Evolutionary conservation across 345 rosid genomes (phyloP).

Genomic region (Abelmoschus esculentus): DNA sequence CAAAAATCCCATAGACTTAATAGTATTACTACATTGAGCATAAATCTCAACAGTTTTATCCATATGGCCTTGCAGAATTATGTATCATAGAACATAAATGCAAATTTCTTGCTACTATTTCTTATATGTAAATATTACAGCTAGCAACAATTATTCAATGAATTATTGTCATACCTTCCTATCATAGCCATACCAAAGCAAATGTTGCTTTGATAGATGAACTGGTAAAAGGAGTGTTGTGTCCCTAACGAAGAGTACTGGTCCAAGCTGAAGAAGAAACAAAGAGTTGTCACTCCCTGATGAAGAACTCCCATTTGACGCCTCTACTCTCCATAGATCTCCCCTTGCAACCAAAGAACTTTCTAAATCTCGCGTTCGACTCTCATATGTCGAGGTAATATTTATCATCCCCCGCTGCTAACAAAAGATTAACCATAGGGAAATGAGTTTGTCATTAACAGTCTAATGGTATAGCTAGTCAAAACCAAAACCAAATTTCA

Average conservation of each 20-base stretch:
- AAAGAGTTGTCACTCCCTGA: conserved; percentile 65
- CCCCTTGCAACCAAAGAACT: conserved; percentile 84
- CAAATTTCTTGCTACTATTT: background rate
- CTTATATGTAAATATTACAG: background rate
- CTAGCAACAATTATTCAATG: background rate
- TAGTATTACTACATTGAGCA: background rate
- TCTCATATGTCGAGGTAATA: conserved; percentile 77
- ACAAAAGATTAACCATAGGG: conserved; percentile 1
- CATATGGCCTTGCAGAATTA: background rate
- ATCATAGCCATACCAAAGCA: conserved; percentile 98
- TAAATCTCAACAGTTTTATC: background rate
- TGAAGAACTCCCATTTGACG: conserved; percentile 57
- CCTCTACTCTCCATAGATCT: conserved; percentile 93
- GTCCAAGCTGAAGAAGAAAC: conserved; percentile 93
- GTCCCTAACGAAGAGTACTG: conserved; percentile 82
- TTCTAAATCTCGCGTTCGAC: conserved; percentile 60
- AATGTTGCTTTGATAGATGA: conserved; percentile 89
- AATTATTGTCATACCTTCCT: conserved; percentile 56
- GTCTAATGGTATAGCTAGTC: background rate
- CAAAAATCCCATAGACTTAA: background rate
- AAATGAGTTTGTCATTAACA: no score
- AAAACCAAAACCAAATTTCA: background rate
- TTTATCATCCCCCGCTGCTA: conserved; percentile 58
- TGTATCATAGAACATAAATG: background rate
- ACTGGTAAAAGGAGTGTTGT: conserved; percentile 83